phyloP scores from a whole-genome alignment of 208 protist species.

The Trichomonas vaginalis region DNA sequence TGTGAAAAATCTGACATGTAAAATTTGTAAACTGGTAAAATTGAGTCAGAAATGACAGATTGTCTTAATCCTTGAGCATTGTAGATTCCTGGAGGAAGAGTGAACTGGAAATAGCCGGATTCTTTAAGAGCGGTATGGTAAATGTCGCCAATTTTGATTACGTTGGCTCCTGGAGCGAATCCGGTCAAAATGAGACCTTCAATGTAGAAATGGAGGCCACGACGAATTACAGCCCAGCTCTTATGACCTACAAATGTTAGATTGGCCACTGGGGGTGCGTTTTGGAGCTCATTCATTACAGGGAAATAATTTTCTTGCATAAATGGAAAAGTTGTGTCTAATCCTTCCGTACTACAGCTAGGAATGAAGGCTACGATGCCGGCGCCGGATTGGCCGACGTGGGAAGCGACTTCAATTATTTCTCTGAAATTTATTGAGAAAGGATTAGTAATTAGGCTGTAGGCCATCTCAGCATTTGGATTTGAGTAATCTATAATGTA shows the following conservation, averaged over 20 bases:
- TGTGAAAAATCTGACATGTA: neutral
- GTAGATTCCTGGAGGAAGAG: neutral
- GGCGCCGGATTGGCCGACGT: neutral
- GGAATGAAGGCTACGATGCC: neutral
- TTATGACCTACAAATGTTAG: neutral
- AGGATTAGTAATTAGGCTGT: neutral
- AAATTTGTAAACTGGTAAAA: neutral
- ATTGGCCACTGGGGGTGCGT: neutral
- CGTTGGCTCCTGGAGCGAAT: neutral
- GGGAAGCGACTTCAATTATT: neutral
- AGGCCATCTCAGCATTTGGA: neutral
- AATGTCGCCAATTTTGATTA: neutral
- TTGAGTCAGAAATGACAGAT: neutral
- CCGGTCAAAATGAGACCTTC: neutral
- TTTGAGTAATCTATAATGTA: neutral
- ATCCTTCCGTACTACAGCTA: neutral
- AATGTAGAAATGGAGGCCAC: neutral
- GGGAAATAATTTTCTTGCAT: neutral
- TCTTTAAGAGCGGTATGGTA: neutral
- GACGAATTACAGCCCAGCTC: too few species aligned
- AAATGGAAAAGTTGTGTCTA: neutral
- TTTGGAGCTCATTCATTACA: neutral
- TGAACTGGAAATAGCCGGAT: neutral
- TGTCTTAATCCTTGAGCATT: neutral
- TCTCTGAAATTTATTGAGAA: neutral